A percentile compares a stretch with the other conserved stretches of the same genome.
Evolutionary conservation across 2,329 filamentous ascomycete genomes (phyloP).

Genomic region (Apiospora saccharicola): DNA sequence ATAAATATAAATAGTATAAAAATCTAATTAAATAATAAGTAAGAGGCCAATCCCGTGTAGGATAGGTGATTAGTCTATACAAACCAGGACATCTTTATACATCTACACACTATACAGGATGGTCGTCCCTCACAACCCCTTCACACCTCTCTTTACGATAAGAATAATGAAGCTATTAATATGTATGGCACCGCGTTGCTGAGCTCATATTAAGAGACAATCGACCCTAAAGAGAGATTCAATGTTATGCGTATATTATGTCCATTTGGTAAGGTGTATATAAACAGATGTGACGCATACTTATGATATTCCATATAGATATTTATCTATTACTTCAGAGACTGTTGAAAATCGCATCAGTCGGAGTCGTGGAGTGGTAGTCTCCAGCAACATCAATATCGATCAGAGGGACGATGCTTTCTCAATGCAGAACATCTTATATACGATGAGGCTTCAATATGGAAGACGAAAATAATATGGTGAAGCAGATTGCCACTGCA

Average conservation of each 20-base stretch:
- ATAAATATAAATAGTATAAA: too few relatives aligned
- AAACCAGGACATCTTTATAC: not conserved
- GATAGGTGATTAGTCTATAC: not conserved
- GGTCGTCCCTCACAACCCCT: too few relatives aligned
- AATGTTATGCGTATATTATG: not conserved
- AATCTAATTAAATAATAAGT: not conserved
- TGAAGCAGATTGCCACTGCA: not conserved
- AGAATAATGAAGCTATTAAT: too few relatives aligned
- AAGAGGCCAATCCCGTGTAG: not conserved
- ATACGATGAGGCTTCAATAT: too few relatives aligned
- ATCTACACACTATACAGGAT: not conserved
- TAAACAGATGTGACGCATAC: not conserved
- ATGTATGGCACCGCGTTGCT: not conserved
- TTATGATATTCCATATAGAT: not conserved
- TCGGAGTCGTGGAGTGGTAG: not conserved
- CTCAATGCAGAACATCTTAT: not conserved
- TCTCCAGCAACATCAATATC: not conserved
- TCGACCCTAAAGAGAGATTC: not conserved
- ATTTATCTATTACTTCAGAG: not conserved
- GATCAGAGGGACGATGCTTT: not conserved
- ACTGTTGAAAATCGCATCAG: not conserved
- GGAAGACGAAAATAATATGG: not conserved
- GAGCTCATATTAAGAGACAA: not conserved
- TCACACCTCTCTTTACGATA: too few relatives aligned
- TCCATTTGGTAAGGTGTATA: not conserved